A percentile compares a stretch with the other conserved stretches of the same genome.
Conservation (phyloP, 2,329 filamentous ascomycete species). For the Epichloe sylvatica region DNA sequence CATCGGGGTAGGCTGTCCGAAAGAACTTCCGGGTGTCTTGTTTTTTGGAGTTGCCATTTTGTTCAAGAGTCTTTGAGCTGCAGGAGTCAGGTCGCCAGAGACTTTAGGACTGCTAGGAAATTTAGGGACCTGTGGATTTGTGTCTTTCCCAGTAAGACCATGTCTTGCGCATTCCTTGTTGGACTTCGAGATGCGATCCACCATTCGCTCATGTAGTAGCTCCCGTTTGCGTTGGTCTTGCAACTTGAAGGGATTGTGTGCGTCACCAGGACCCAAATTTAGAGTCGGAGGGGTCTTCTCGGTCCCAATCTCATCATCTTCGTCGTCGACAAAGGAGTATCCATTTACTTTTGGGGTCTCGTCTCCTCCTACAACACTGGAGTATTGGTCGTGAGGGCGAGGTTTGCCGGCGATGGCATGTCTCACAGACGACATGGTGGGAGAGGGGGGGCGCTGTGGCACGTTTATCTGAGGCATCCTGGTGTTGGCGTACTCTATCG, state of each 20-base stretch:
- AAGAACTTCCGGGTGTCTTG: constrained; percentile 18
- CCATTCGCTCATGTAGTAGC: constrained; percentile 70
- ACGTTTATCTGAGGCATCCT: constrained; percentile 46
- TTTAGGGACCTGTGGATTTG: constrained; percentile 50
- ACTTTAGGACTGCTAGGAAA: constrained; percentile 54
- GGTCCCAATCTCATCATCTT: constrained; percentile 32
- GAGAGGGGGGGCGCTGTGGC: constrained; percentile 50
- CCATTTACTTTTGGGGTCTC: constrained; percentile 88
- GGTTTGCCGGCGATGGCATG: constrained; percentile 70
- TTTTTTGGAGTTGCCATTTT: constrained; percentile 38
- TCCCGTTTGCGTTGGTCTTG: constrained; percentile 63
- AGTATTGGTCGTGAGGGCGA: constrained; percentile 47
- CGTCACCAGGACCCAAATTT: constrained; percentile 43
- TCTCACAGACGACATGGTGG: constrained; percentile 69
- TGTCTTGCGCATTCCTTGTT: constrained; percentile 49
- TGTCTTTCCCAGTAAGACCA: constrained; percentile 45
- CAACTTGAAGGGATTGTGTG: constrained; percentile 70
- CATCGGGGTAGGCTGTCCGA: constrained; percentile 24
- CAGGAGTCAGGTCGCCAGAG: constrained; percentile 51
- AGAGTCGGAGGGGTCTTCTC: constrained; percentile 26
- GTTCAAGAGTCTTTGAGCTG: constrained; percentile 54
- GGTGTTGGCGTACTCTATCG: constrained; percentile 72
- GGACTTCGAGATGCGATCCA: constrained; percentile 62
- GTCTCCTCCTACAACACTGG: constrained; percentile 38
- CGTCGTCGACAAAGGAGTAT: constrained; percentile 87